Evolutionary conservation across 208 protist genomes (phyloP), one percentile per base, ranked within the genome.

Genomic region (Trypanosoma rangeli): DNA sequence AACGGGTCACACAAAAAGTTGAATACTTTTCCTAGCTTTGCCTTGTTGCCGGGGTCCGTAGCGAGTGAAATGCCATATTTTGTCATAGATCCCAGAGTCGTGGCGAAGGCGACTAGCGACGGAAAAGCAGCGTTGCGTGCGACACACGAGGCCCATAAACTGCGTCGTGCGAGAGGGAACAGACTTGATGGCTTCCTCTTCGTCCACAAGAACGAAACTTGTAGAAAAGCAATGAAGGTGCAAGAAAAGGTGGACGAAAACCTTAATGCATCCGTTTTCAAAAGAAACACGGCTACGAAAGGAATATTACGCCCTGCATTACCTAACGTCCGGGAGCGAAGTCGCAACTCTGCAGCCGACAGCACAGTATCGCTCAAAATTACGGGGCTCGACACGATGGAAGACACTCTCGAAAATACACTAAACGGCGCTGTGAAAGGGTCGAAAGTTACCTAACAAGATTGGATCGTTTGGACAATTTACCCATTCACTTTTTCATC

Each of bases 41-140:
- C 50, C 22, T 15, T 65, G 20, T 31, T 75, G 54, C 70, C 70
- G 33, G 70, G 69, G 24, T 0, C 64, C 26, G 28, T 8, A 46
- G 53, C 13, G 18, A 64, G 42, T 50, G 52, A 69, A 18, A 56
- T 69, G 64, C 52, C 35, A 48, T 61, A 69, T 44, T 3, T 1
- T n/a, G 42, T 44, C 37, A 24, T 48, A 9, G 39, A 58, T 1
- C 5, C 26, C 24, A 24, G 26, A 56, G 28, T 9, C 31, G 7
- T 18, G 7, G 24, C 39, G 56, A 73, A 52, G 20, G 22, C 5
- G 10, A 3, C 33, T 0, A 59, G 22, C 33, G 33, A 33, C 15
- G 9, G 3, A 52, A 7, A 48, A 22, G 0, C 50, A 35, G 35
- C 3, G 8, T 1, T n/a, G 35, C 26, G n/a, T 39, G 29, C 29